These are phyloP conservation scores for Crithidia expoeki DNA, from an alignment of 208 protist species.

Conservation along the genomic window DNA sequence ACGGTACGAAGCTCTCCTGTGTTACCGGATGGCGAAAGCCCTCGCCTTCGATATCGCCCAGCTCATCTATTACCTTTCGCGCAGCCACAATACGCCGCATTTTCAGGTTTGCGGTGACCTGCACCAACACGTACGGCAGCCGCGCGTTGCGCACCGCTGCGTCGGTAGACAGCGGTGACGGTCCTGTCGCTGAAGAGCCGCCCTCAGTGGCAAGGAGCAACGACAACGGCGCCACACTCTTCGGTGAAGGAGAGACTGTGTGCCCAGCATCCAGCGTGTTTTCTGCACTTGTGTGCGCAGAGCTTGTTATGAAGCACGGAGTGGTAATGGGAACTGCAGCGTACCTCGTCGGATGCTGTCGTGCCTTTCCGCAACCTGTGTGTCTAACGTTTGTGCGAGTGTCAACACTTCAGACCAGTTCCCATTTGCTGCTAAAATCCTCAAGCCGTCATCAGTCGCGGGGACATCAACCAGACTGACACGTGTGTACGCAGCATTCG, in stretches of 20 bases:
- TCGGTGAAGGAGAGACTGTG: neutral
- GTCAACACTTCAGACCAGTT: constrained; percentile 72
- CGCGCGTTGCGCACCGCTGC: constrained; percentile 29
- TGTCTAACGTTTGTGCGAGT: constrained; percentile 62
- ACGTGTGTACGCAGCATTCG: constrained; percentile 13
- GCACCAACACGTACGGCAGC: constrained; percentile 74
- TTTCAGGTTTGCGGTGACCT: constrained; percentile 73
- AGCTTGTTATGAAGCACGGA: neutral
- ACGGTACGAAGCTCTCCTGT: constrained; percentile 69
- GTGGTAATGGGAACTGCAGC: neutral
- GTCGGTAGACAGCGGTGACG: constrained; percentile 20
- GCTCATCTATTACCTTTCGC: constrained; percentile 59
- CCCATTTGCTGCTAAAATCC: constrained; percentile 56
- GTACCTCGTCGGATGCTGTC: constrained; percentile 13
- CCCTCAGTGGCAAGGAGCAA: neutral
- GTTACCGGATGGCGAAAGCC: constrained; percentile 56
- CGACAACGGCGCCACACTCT: neutral
- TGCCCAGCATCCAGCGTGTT: neutral
- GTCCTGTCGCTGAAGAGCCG: neutral
- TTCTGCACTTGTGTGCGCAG: neutral
- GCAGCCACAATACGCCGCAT: constrained; percentile 61
- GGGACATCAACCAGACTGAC: constrained; percentile 39
- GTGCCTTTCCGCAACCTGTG: constrained; percentile 34
- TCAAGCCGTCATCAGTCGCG: constrained; percentile 61
- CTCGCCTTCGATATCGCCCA: constrained; percentile 74